Evolutionary conservation across 306 rosid genomes (phyloP), one percentile per base, ranked within the genome.

Genomic region (Corylus americana): DNA sequence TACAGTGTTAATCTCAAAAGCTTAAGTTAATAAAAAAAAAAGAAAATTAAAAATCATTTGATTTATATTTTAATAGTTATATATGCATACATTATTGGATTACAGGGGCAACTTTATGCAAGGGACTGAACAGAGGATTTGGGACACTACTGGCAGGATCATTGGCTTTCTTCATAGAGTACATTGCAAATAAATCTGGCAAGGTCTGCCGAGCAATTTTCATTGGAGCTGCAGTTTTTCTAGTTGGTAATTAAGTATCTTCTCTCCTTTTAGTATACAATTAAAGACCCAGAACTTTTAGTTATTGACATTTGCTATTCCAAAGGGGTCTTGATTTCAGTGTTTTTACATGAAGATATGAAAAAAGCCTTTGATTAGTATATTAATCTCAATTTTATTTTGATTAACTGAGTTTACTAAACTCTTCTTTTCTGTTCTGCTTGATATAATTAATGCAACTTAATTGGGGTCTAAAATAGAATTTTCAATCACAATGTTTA

Each of bases 91-190:
- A 9, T 20, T 79, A 12, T 58, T 69, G 73, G 68, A 10, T 20
- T 77, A 81, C 83, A 95, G 98, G 98, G 55, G 98, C 98, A 75
- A 95, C 98, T 44, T 78, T 95, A 31, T 95, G 98, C 97, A 95
- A 95, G 88, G 98, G 98, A 27, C 90, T 95, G 12, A 95, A 95
- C 70, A 91, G 98, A 91, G 98, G 96, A 83, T 61, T 95, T 44
- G 98, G 98, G 79, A 92, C 98, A 37, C 78, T 95, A 16, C 37
- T 95, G 66, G 98, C 98, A 0, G 97, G 98, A 82, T 78, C 87
- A 22, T 78, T 95, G 83, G 97, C 98, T 55, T 90, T 95, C 69
- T 72, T 92, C 55, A 79, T 95, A 16, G 90, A 90, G 78, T 91
- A 74, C 77, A 68, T 92, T 66, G 92, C 89, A 62, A 70, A 85